Conservation (phyloP, 805 yeast genomes). For the Yarrowia sp. region DNA sequence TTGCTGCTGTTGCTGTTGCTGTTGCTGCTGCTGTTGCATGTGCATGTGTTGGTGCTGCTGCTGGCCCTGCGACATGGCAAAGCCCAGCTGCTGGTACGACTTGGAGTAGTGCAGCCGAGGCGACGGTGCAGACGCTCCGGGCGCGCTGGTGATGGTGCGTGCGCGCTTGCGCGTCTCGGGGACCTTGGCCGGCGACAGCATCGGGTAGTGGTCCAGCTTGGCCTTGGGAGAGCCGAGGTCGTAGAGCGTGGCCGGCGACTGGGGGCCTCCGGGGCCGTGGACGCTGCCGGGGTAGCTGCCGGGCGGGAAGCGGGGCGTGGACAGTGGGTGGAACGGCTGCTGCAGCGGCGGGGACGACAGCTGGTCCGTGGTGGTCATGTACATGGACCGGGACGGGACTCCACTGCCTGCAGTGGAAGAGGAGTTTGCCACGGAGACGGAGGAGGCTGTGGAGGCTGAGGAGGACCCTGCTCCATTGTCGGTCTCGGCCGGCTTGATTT, state of each 20-base stretch:
- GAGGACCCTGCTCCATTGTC: too few species aligned
- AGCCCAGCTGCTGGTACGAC: constrained; percentile 27
- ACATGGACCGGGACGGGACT: constrained; percentile 5
- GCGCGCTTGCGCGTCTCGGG: constrained; percentile 31
- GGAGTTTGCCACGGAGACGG: too few species aligned
- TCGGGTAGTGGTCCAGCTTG: constrained; percentile 24
- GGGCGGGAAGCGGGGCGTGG: too few species aligned
- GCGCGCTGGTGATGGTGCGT: constrained; percentile 19
- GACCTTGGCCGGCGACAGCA: constrained; percentile 27
- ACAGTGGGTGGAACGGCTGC: constrained; percentile 26
- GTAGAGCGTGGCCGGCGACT: neutral
- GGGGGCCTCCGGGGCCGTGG: too few species aligned
- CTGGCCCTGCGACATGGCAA: constrained; percentile 5
- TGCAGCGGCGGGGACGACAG: constrained; percentile 13
- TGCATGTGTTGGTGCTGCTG: neutral
- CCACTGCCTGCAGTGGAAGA: constrained; percentile 37
- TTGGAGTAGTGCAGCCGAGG: constrained; percentile 31
- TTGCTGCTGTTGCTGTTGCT: constrained; percentile 8
- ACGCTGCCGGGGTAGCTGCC: too few species aligned
- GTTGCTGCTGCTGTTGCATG: too few species aligned
- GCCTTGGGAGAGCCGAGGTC: constrained; percentile 25
- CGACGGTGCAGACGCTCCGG: neutral
- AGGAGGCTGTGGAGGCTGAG: too few species aligned
- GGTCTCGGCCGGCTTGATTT: constrained; percentile 36
- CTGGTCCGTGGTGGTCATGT: constrained; percentile 29